Evolutionary conservation across 1,284 basidiomycete genomes (phyloP).

Genomic region (Leccinum huronense): DNA sequence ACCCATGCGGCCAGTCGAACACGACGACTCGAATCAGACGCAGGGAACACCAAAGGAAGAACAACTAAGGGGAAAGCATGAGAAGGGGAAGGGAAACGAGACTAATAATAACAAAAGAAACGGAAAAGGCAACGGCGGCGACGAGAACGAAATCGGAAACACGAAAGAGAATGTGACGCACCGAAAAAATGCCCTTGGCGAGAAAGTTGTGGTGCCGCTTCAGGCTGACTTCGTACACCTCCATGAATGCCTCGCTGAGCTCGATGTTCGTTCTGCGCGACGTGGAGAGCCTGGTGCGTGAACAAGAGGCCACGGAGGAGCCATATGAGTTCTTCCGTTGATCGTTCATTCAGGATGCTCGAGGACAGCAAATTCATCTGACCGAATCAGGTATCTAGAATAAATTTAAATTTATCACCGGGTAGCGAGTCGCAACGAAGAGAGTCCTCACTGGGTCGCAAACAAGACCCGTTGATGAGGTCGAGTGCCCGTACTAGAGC

Average conservation of each 20-base stretch:
- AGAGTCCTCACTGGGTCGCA: conserved; percentile 30
- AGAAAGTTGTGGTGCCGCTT: conserved; percentile 89
- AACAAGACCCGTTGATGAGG: conserved; percentile 31
- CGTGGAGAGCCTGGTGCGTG: conserved; percentile 82
- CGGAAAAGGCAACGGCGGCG: neutral
- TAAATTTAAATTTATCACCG: neutral
- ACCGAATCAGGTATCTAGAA: conserved; percentile 67
- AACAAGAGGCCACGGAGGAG: conserved; percentile 87
- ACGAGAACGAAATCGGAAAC: neutral
- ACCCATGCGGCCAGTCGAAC: neutral
- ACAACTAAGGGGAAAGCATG: neutral
- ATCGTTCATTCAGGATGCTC: conserved; percentile 85
- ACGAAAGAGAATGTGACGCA: conserved; percentile 42
- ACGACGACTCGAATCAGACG: neutral
- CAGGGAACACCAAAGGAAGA: neutral
- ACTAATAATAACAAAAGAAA: neutral
- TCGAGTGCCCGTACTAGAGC: conserved; percentile 11
- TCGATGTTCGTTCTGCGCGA: conserved; percentile 70
- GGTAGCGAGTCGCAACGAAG: conserved; percentile 1
- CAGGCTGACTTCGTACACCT: conserved; percentile 81
- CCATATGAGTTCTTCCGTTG: conserved; percentile 92
- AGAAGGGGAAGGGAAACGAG: neutral
- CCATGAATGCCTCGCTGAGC: conserved; percentile 75
- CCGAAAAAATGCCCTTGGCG: conserved; percentile 81
- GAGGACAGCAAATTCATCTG: conserved; percentile 71